Conservation (phyloP, 306 rosid species). For the Vigna radiata region DNA sequence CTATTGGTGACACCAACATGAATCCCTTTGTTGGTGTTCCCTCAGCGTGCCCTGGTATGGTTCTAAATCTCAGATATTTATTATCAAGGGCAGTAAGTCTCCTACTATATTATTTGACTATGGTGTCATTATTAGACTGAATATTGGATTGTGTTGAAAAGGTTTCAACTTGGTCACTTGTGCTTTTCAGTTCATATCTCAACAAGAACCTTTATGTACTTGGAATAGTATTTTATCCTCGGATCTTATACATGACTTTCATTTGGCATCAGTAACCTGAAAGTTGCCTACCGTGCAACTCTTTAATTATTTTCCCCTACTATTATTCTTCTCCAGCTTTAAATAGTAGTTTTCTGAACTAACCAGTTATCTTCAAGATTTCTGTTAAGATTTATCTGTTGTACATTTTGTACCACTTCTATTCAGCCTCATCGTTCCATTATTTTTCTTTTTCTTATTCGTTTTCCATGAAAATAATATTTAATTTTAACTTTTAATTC, state of each 20-base stretch:
- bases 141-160: conserved; percentile 20
- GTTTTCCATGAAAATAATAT: neutral
- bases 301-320: too few relatives aligned
- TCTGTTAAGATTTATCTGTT: neutral
- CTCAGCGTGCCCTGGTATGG: conserved; percentile 90
- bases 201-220: neutral
- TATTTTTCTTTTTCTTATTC: too few relatives aligned
- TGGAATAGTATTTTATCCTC: neutral
- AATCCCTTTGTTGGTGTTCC: conserved; percentile 86
- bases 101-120: conserved; percentile 41
- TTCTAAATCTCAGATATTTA: conserved; percentile 74
- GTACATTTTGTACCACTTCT: too few relatives aligned
- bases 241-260: neutral
- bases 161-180: conserved; percentile 23
- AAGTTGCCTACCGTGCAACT: neutral
- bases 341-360: neutral
- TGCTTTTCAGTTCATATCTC: conserved; percentile 12
- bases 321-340: too few relatives aligned
- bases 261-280: neutral
- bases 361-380: neutral
- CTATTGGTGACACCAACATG: conserved; percentile 87
- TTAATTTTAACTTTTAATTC: conserved; percentile 24
- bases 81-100: conserved; percentile 61
- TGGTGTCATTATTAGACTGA: conserved; percentile 44
- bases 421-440: too few relatives aligned